Percentiles rank a stretch among this genome's conserved stretches.
These are phyloP conservation scores for Podaxis sp. DNA, from an alignment of 768 basidiomycete species.

Conservation along the genomic window DNA sequence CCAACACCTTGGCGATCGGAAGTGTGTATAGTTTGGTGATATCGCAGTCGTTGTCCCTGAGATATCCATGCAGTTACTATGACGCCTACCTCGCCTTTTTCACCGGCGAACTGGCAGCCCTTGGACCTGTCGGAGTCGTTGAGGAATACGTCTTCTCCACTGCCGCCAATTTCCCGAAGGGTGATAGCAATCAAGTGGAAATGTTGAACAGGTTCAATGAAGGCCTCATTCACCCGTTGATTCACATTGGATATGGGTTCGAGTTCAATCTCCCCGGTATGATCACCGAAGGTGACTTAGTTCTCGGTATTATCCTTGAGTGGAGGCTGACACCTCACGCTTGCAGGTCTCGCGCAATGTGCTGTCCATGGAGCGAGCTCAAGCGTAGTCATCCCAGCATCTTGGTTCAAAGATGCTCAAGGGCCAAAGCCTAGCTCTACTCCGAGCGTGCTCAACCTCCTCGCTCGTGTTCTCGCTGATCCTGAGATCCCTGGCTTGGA, in stretches of 20 bases:
- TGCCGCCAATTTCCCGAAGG: constrained; percentile 42
- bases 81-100: constrained; percentile 39
- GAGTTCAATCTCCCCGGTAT: constrained; percentile 62
- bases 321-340: neutral
- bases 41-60: neutral
- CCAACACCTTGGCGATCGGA: constrained; percentile 55
- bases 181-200: constrained; percentile 3
- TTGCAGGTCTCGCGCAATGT: constrained; percentile 54
- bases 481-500: neutral
- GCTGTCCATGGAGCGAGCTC: constrained; percentile 40
- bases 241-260: constrained; percentile 61
- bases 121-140: constrained; percentile 40
- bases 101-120: constrained; percentile 38
- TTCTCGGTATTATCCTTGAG: neutral
- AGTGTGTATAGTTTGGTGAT: constrained; percentile 30
- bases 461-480: constrained; percentile 13
- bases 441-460: neutral
- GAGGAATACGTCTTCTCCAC: constrained; percentile 63
- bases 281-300: constrained; percentile 53
- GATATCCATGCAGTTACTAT: constrained; percentile 44
- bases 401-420: constrained; percentile 19
- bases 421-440: neutral
- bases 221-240: constrained; percentile 62
- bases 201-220: constrained; percentile 58
- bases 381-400: constrained; percentile 22